Evolutionary conservation across 2,329 filamentous ascomycete genomes (phyloP).

Genomic region (Penicillium sp.): DNA sequence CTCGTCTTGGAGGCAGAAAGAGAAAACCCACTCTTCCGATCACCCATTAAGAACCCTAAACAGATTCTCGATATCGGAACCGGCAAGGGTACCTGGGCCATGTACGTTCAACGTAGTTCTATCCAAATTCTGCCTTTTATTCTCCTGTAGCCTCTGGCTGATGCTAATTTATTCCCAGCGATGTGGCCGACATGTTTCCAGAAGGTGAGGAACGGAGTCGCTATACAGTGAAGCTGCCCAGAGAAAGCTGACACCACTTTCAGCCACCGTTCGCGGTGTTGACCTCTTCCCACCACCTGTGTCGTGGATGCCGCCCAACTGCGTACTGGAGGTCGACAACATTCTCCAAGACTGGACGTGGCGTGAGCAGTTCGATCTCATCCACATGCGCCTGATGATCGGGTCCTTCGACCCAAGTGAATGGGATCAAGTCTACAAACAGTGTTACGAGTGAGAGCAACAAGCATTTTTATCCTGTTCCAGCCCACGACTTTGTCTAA

Average conservation of each 20-base stretch:
- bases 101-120: constrained; percentile 9
- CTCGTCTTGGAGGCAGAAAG: constrained; percentile 13
- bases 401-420: constrained; percentile 13
- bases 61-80: constrained; percentile 18
- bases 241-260: not conserved
- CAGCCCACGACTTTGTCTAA: too few species aligned
- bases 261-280: constrained; percentile 21
- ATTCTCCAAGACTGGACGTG: constrained; percentile 25
- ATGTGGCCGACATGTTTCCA: constrained; percentile 24
- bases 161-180: constrained; percentile 5
- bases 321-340: constrained; percentile 30
- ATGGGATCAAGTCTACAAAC: constrained; percentile 17
- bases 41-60: constrained; percentile 8
- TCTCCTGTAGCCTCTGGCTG: too few species aligned
- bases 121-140: too few species aligned
- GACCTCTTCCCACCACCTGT: constrained; percentile 27
- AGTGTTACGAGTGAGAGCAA: constrained; percentile 17
- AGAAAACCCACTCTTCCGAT: constrained; percentile 14
- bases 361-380: constrained; percentile 23
- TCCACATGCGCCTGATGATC: constrained; percentile 26
- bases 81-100: constrained; percentile 17
- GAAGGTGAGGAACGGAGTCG: constrained; percentile 9
- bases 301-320: constrained; percentile 29
- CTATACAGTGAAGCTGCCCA: too few species aligned
- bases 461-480: not conserved